Evolutionary conservation across 257 asterid species (phyloP).

Genomic region (Solanum verrucosum): DNA sequence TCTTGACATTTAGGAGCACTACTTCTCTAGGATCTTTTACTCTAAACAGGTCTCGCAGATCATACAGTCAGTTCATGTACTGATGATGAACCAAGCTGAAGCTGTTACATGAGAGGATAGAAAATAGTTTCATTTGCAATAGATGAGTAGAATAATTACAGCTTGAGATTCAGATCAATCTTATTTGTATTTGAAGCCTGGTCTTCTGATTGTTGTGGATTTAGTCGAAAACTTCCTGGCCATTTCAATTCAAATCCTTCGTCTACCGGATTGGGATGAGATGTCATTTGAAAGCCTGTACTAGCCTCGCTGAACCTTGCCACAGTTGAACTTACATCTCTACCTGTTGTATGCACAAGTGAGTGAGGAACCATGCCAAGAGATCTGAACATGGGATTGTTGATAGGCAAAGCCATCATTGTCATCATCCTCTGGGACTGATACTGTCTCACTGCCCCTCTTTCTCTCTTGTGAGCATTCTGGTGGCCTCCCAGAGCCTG

Average conservation of each 20-base stretch:
- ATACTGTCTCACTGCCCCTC: conserved; percentile 63
- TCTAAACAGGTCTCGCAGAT: background rate
- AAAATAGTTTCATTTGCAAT: background rate
- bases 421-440: conserved; percentile 62
- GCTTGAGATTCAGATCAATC: conserved; percentile 82
- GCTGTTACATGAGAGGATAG: background rate
- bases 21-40: background rate
- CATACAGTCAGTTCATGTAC: background rate
- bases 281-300: conserved; percentile 28
- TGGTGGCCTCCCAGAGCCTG: conserved; percentile 99
- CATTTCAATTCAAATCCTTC: conserved; percentile 44
- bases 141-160: conserved; percentile 18
- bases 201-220: conserved; percentile 34
- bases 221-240: conserved; percentile 82
- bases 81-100: conserved; percentile 1
- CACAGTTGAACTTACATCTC: conserved; percentile 21
- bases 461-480: conserved; percentile 93
- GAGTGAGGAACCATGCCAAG: conserved; percentile 80
- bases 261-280: conserved; percentile 19
- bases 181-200: conserved; percentile 28
- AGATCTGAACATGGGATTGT: conserved; percentile 55
- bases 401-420: conserved; percentile 36
- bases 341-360: conserved; percentile 47
- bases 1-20: background rate
- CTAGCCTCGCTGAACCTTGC: conserved; percentile 34